Percentiles rank a stretch among this genome's conserved stretches.
phyloP scores from a whole-genome alignment of 176 grass and related monocot species.

The Rhynchospora tenuis region DNA sequence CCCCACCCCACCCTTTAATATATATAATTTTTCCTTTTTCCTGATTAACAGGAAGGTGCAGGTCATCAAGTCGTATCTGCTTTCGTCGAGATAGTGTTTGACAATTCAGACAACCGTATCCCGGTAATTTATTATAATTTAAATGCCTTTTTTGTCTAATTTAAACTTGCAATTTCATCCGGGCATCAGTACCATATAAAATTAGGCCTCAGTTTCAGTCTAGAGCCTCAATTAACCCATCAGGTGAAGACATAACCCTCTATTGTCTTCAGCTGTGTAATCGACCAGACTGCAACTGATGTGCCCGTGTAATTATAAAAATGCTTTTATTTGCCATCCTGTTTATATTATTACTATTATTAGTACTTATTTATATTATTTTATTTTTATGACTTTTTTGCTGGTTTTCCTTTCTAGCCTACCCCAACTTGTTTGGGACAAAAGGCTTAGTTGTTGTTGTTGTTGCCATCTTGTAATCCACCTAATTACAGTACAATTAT shows the following conservation, averaged over 20 bases:
- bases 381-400: too few relatives aligned
- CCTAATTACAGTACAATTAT: slow-evolving; percentile 5
- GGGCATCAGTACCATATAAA: not conserved
- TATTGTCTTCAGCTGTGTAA: not conserved
- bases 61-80: slow-evolving; percentile 97
- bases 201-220: not conserved
- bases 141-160: not conserved
- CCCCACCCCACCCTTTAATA: not conserved
- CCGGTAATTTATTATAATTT: slow-evolving; percentile 55
- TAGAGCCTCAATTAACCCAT: not conserved
- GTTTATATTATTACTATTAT: too few relatives aligned
- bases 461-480: slow-evolving; percentile 2
- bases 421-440: too few relatives aligned
- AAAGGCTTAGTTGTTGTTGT: too few relatives aligned
- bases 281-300: not conserved
- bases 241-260: not conserved
- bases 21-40: not conserved
- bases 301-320: not conserved
- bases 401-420: too few relatives aligned
- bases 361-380: too few relatives aligned
- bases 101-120: slow-evolving; percentile 96
- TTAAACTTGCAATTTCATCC: not conserved
- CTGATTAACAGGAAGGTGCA: slow-evolving; percentile 80
- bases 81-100: slow-evolving; percentile 98
- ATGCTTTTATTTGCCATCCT: slow-evolving; percentile 9